Evolutionary conservation across 345 rosid species (phyloP).

Genomic region (Turritis glabra): DNA sequence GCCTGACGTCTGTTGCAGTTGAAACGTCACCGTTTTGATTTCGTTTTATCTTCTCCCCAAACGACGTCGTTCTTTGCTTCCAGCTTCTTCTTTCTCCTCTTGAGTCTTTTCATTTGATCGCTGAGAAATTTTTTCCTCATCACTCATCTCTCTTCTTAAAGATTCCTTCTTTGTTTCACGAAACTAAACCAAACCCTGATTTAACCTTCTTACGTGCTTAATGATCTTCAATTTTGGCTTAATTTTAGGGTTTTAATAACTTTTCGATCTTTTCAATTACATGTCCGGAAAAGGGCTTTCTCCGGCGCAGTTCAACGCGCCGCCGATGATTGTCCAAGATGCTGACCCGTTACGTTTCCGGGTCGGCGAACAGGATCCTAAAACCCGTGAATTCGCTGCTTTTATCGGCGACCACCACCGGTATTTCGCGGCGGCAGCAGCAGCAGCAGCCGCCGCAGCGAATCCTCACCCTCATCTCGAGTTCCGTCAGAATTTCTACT

Average conservation of each 20-base stretch:
- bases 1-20: constrained; percentile 2
- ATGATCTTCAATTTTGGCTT: neutral
- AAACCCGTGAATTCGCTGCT: constrained; percentile 41
- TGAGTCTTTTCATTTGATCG: constrained; percentile 18
- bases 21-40: constrained; percentile 26
- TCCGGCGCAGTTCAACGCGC: constrained; percentile 24
- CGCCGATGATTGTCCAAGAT: constrained; percentile 38
- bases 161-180: constrained; percentile 2
- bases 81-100: constrained; percentile 23
- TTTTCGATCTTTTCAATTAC: constrained; percentile 3
- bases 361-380: constrained; percentile 38
- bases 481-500: constrained; percentile 33
- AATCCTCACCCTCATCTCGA: constrained; percentile 34
- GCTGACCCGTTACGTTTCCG: constrained; percentile 44
- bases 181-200: neutral
- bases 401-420: constrained; percentile 41
- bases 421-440: constrained; percentile 39
- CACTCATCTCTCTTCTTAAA: constrained; percentile 3
- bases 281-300: constrained; percentile 38
- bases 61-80: constrained; percentile 26
- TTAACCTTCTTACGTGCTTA: neutral
- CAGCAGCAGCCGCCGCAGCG: constrained; percentile 41
- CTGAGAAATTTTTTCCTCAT: neutral
- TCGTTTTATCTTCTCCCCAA: neutral
- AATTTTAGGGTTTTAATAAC: neutral